phyloP scores from a whole-genome alignment of 2,329 filamentous ascomycete species.

The Decorospora gaudefroyi region DNA sequence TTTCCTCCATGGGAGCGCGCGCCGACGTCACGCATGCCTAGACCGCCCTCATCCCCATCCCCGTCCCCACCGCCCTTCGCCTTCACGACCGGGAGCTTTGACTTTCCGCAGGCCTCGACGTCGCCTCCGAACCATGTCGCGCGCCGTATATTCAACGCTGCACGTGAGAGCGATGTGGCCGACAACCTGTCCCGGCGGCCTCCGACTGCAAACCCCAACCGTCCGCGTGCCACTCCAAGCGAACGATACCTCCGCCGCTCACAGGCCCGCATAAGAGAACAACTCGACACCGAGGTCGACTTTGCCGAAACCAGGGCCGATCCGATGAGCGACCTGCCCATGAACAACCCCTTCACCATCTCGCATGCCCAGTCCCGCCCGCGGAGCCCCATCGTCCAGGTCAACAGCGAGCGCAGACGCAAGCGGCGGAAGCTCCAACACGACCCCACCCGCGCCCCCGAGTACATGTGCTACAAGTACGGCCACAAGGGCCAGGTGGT shows the following conservation, averaged over 20 bases:
- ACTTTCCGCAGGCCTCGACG: constrained; percentile 52
- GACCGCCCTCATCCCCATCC: constrained; percentile 36
- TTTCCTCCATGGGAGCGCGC: constrained; percentile 18
- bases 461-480: constrained; percentile 66
- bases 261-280: constrained; percentile 37
- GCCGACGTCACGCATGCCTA: constrained; percentile 39
- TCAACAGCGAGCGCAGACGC: constrained; percentile 29
- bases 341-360: constrained; percentile 20
- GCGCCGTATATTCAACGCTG: constrained; percentile 28
- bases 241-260: constrained; percentile 45
- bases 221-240: constrained; percentile 43
- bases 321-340: constrained; percentile 30
- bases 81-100: constrained; percentile 50
- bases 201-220: constrained; percentile 29
- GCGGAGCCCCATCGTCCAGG: constrained; percentile 32
- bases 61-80: constrained; percentile 35
- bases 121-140: constrained; percentile 29
- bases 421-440: constrained; percentile 51
- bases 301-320: constrained; percentile 27
- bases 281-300: constrained; percentile 32
- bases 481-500: constrained; percentile 87
- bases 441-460: constrained; percentile 28
- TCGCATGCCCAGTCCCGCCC: constrained; percentile 16
- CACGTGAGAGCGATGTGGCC: constrained; percentile 26
- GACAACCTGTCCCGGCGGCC: constrained; percentile 20